Evolutionary conservation across 164 flowering plant genomes (phyloP).

Genomic region (Piper longum): DNA sequence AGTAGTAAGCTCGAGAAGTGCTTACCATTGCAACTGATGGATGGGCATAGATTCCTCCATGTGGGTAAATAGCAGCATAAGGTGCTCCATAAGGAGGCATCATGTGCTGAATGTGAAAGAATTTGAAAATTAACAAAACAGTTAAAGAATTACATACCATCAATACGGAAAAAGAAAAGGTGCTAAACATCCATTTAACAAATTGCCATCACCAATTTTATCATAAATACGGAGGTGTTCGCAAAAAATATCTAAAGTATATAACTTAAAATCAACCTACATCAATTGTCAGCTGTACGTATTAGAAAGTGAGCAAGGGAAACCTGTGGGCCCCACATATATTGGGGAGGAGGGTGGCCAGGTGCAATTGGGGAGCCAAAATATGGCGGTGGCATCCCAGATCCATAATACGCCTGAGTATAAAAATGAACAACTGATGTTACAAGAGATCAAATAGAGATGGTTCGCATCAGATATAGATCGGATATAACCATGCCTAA

Average conservation of each 20-base stretch:
- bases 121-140: conserved; percentile 1
- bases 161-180: too few relatives aligned
- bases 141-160: background rate
- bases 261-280: too few relatives aligned
- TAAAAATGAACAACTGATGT: background rate
- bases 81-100: conserved; percentile 87
- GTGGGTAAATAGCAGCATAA: conserved; percentile 77
- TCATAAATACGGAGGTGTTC: too few relatives aligned
- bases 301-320: background rate
- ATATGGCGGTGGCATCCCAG: conserved; percentile 26
- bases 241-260: too few relatives aligned
- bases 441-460: background rate
- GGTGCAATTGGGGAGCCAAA: conserved; percentile 52
- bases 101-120: conserved; percentile 41
- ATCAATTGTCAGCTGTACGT: background rate
- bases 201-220: too few relatives aligned
- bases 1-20: conserved; percentile 3
- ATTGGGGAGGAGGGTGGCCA: conserved; percentile 77
- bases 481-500: too few relatives aligned
- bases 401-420: conserved; percentile 28
- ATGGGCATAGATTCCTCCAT: conserved; percentile 79
- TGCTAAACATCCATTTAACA: too few relatives aligned
- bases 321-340: conserved; percentile 95
- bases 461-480: too few relatives aligned
- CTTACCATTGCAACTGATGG: conserved; percentile 75